Percentiles rank a stretch among this genome's conserved stretches.
Evolutionary conservation across 2,329 filamentous ascomycete genomes (phyloP).

Genomic region (Colletotrichum sp.): DNA sequence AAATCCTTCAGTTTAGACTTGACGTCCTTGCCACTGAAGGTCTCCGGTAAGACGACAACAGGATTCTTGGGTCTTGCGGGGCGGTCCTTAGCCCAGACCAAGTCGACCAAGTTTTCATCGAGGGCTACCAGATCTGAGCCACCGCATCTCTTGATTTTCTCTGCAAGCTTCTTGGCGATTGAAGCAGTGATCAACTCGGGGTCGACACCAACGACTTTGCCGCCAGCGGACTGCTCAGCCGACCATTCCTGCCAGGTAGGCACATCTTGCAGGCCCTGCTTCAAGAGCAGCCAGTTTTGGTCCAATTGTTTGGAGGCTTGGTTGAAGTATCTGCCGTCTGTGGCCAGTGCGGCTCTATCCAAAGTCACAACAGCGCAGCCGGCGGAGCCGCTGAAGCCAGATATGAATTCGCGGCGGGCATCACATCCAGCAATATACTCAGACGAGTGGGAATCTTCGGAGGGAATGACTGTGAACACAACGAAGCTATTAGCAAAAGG

Average conservation of each 20-base stretch:
- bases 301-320: constrained; percentile 92
- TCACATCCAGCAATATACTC: constrained; percentile 99
- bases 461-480: constrained; percentile 77
- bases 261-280: constrained; percentile 91
- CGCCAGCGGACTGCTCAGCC: constrained; percentile 82
- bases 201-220: constrained; percentile 90
- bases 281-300: constrained; percentile 87
- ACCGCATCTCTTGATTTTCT: constrained; percentile 86
- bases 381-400: constrained; percentile 92
- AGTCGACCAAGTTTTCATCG: constrained; percentile 84
- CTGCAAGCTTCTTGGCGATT: constrained; percentile 71
- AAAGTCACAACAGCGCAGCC: constrained; percentile 89
- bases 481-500: constrained; percentile 38
- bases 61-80: constrained; percentile 78
- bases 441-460: constrained; percentile 95
- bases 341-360: constrained; percentile 87
- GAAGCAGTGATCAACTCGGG: constrained; percentile 80
- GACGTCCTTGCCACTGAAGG: constrained; percentile 83
- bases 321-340: constrained; percentile 97
- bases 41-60: constrained; percentile 72
- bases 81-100: constrained; percentile 80
- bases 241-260: constrained; percentile 98
- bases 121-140: constrained; percentile 79
- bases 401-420: constrained; percentile 88
- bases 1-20: constrained; percentile 84